Conservation (phyloP, 2,329 filamentous ascomycete species). For the Lasiodiplodia sp. region DNA sequence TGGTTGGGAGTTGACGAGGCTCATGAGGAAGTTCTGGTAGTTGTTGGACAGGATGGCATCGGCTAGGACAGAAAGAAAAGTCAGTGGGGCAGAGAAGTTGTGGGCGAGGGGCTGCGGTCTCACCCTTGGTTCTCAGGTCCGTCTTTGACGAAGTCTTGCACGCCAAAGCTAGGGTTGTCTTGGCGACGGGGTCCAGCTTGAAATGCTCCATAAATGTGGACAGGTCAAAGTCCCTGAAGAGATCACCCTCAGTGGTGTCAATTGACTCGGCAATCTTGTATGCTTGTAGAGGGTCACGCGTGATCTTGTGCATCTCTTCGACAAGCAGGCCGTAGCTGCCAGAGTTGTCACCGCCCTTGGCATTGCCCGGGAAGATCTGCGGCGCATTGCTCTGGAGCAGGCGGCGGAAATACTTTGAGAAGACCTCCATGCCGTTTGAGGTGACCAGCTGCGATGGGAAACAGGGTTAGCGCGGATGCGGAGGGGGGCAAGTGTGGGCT, state of each 20-base stretch:
- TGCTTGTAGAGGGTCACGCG: slow-evolving; percentile 80
- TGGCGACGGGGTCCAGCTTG: slow-evolving; percentile 86
- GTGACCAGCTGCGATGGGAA: slow-evolving; percentile 76
- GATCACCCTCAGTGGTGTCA: slow-evolving; percentile 87
- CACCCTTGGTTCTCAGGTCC: slow-evolving; percentile 91
- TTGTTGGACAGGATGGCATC: slow-evolving; percentile 89
- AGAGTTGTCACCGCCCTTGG: slow-evolving; percentile 74
- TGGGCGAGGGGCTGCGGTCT: slow-evolving; percentile 33
- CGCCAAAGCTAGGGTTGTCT: slow-evolving; percentile 85
- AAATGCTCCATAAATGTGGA: slow-evolving; percentile 96
- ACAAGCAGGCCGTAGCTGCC: slow-evolving; percentile 85
- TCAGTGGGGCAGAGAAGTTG: slow-evolving; percentile 1
- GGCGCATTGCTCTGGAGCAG: slow-evolving; percentile 89
- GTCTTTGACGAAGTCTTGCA: slow-evolving; percentile 83
- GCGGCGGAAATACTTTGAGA: slow-evolving; percentile 92
- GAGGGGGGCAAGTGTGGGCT: not conserved
- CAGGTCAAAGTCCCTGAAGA: slow-evolving; percentile 97
- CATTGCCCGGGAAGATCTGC: slow-evolving; percentile 85
- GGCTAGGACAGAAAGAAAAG: slow-evolving; percentile 62
- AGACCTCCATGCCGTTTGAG: slow-evolving; percentile 99
- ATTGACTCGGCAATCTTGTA: slow-evolving; percentile 92
- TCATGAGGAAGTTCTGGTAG: slow-evolving; percentile 77
- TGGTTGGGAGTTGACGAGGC: slow-evolving; percentile 67
- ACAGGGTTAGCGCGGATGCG: slow-evolving; percentile 34
- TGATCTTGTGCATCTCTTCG: slow-evolving; percentile 85